Base-by-base conservation (phyloP, 2,329 filamentous ascomycete species). In the Helicocarpus griseus region DNA sequence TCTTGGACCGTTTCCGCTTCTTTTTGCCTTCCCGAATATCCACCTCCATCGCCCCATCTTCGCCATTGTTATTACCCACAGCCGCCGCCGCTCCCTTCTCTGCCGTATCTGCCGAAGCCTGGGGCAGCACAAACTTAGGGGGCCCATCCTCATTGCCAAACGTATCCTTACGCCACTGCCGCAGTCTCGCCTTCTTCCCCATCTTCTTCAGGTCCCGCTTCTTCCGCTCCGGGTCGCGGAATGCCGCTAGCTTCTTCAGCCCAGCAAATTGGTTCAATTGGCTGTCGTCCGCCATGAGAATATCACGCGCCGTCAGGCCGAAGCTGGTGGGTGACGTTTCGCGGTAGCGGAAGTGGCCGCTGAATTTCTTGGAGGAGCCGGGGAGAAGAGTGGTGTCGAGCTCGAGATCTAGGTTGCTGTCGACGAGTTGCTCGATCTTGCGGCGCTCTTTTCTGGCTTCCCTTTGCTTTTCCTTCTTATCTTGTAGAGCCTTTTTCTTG, bases 191-290 rank as follows among this genome's bases (percentile, higher is more conserved):
- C 74, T 97, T 97, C 80, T 97, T 98, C 57, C 88, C 86, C 28
- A 97, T 77, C 61, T 81, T 79, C 77, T 95, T 95, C 73, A 83
- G 82, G 65, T 98, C 93, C 62, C 85, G 86, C 59, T 79, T 78
- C 77, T 97, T 97, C 78, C 94, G 93, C 61, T 90, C 87, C 2
- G 77, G 75, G 65, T 96, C 90, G 52, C 93, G 80, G 75, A 93
- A 98, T 4, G 87, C 77, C 4, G 91, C 90, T 54, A 96, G 80
- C 73, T 96, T 97, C 78, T 98, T 98, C 63, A 98, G 74, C 5
- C 93, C 91, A 4, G 85, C 91, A 64, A 86, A 98, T 58, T 90
- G 78, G 69, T 98, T 98, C 57, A 98, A 80, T 50, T 85, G 82
- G 44, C 81, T 75, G 71, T 98, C 93, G 41, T 85, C 86, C 0